These are phyloP conservation scores for Hortiboletus flavorubellus DNA, from an alignment of 768 basidiomycete genomes.

Conservation along the genomic window DNA sequence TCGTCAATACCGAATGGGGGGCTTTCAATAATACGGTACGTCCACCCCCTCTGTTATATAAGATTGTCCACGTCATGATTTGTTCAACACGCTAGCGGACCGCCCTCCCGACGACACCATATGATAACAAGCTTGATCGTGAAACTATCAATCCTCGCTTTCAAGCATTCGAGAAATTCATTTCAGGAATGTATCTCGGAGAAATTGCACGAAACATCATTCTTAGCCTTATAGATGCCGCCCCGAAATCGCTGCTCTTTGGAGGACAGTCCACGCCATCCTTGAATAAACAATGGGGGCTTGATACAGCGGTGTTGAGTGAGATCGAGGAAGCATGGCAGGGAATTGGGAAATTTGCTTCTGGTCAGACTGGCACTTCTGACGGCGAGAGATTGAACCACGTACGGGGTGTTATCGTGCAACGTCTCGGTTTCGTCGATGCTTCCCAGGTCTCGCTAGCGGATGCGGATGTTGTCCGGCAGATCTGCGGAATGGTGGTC, in stretches of 20 bases:
- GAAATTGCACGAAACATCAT: conserved; percentile 88
- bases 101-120: conserved; percentile 82
- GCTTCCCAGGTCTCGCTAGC: conserved; percentile 48
- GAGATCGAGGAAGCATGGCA: conserved; percentile 77
- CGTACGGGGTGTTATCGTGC: conserved; percentile 59
- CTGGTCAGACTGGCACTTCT: conserved; percentile 18
- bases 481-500: conserved; percentile 76
- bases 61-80: not conserved
- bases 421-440: conserved; percentile 56
- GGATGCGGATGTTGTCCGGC: conserved; percentile 76
- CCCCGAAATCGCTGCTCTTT: conserved; percentile 73
- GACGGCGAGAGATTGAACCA: conserved; percentile 42
- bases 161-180: conserved; percentile 97
- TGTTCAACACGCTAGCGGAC: conserved; percentile 50
- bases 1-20: conserved; percentile 98
- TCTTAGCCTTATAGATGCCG: conserved; percentile 74
- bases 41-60: conserved; percentile 7
- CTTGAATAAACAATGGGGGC: conserved; percentile 89
- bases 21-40: conserved; percentile 91
- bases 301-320: conserved; percentile 93
- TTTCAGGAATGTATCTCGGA: conserved; percentile 99
- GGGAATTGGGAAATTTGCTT: conserved; percentile 33
- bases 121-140: conserved; percentile 90
- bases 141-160: conserved; percentile 89
- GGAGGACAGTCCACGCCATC: conserved; percentile 65